Evolutionary conservation across 805 yeast genomes (phyloP).

Genomic region (Metschnikowia lachancei): DNA sequence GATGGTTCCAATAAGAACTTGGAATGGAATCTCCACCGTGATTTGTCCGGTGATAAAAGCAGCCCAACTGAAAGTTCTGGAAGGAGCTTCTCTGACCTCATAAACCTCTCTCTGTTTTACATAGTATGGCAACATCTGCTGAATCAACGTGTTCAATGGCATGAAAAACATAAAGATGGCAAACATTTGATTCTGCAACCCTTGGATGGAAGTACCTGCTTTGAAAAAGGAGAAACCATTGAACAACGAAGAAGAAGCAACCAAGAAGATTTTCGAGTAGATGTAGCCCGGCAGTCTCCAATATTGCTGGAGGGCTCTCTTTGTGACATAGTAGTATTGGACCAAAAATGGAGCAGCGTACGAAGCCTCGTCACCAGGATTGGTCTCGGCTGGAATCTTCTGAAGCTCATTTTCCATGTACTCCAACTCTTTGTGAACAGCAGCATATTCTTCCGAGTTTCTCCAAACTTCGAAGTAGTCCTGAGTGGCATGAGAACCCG

Average conservation of each 20-base stretch:
- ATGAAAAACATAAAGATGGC: slow-evolving; percentile 46
- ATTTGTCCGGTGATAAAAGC: slow-evolving; percentile 41
- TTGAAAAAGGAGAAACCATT: slow-evolving; percentile 74
- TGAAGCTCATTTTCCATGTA: slow-evolving; percentile 58
- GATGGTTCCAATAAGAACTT: slow-evolving; percentile 50
- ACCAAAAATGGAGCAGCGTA: slow-evolving; percentile 19
- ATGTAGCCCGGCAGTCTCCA: slow-evolving; percentile 66
- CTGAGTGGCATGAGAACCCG: slow-evolving; percentile 70
- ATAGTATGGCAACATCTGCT: slow-evolving; percentile 45
- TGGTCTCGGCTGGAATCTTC: slow-evolving; percentile 18
- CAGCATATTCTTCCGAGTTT: slow-evolving; percentile 59
- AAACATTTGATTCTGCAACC: slow-evolving; percentile 64
- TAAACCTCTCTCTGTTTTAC: slow-evolving; percentile 43
- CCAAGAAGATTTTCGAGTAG: slow-evolving; percentile 57
- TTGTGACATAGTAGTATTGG: slow-evolving; percentile 20
- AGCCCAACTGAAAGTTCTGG: slow-evolving; percentile 44
- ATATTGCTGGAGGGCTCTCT: slow-evolving; percentile 36
- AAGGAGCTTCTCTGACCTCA: slow-evolving; percentile 46
- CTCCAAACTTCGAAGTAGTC: slow-evolving; percentile 79
- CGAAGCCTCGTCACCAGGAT: slow-evolving; percentile 24
- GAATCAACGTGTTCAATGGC: slow-evolving; percentile 39
- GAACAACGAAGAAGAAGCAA: slow-evolving; percentile 52
- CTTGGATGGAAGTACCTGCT: slow-evolving; percentile 56
- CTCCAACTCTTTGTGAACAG: slow-evolving; percentile 58
- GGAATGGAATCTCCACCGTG: slow-evolving; percentile 48